phyloP scores from a whole-genome alignment of 2,329 filamentous ascomycete genomes.

The Penicillium vulpinum region DNA sequence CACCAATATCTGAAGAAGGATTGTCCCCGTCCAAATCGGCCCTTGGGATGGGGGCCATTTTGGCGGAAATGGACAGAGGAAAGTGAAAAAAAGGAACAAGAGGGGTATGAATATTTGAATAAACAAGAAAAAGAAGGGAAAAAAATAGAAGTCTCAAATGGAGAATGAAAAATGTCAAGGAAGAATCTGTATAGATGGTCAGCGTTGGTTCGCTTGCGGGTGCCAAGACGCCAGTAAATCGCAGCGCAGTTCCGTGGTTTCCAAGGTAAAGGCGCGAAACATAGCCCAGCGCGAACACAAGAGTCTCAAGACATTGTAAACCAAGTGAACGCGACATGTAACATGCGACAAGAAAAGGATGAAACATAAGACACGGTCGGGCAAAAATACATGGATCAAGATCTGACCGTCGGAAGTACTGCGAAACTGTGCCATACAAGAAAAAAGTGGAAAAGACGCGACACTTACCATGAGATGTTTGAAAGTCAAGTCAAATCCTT shows the following conservation, averaged over 20 bases:
- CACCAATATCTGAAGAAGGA: constrained; percentile 38
- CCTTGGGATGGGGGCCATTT: constrained; percentile 38
- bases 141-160: constrained; percentile 5
- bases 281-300: constrained; percentile 12
- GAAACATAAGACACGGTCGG: constrained; percentile 26
- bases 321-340: neutral
- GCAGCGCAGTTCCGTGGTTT: constrained; percentile 15
- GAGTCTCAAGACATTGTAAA: neutral
- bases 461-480: constrained; percentile 21
- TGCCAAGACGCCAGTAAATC: constrained; percentile 35
- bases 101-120: constrained; percentile 1
- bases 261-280: constrained; percentile 8
- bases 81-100: constrained; percentile 4
- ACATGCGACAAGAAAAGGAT: constrained; percentile 1
- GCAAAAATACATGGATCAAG: constrained; percentile 30
- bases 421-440: constrained; percentile 10
- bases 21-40: constrained; percentile 38
- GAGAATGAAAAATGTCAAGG: constrained; percentile 10
- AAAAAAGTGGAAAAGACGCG: constrained; percentile 6
- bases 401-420: constrained; percentile 25
- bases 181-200: constrained; percentile 31
- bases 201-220: constrained; percentile 37
- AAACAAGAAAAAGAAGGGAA: neutral
- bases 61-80: constrained; percentile 1
- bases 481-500: neutral